Conservation (phyloP, 495 filamentous ascomycete species). For the Penicillium egyptiacum region DNA sequence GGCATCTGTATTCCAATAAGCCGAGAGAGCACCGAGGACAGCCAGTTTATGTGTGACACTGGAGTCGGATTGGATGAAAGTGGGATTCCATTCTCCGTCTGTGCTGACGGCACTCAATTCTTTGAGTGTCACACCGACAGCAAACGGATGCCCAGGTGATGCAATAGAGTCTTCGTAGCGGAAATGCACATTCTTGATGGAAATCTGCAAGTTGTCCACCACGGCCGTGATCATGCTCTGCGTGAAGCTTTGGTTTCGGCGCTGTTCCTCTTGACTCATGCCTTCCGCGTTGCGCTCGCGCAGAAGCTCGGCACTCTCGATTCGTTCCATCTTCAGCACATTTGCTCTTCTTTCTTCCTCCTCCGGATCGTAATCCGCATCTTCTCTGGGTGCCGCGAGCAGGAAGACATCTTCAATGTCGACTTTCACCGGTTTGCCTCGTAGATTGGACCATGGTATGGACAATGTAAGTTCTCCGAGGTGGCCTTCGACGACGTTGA, state of each 20-base stretch:
- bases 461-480: conserved; percentile 84
- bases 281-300: conserved; percentile 91
- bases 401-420: conserved; percentile 96
- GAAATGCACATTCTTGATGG: conserved; percentile 95
- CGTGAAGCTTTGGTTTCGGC: conserved; percentile 94
- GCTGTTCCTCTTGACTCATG: conserved; percentile 89
- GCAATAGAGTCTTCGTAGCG: conserved; percentile 98
- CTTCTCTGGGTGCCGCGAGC: conserved; percentile 89
- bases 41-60: conserved; percentile 88
- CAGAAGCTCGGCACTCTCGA: conserved; percentile 90
- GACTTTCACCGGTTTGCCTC: conserved; percentile 90
- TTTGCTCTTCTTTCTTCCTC: conserved; percentile 84
- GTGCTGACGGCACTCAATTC: conserved; percentile 97
- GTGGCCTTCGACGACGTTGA: conserved; percentile 96
- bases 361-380: conserved; percentile 86
- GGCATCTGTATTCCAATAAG: conserved; percentile 98
- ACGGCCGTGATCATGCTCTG: conserved; percentile 92
- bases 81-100: conserved; percentile 87
- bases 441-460: conserved; percentile 95
- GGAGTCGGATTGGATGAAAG: conserved; percentile 84
- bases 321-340: conserved; percentile 92
- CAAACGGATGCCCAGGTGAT: conserved; percentile 91
- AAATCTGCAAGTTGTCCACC: conserved; percentile 95
- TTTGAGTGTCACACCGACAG: conserved; percentile 83
- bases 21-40: conserved; percentile 77